Evolutionary conservation across 805 yeast species (phyloP), one percentile per base, ranked within the genome.

Genomic region (Lachancea cidri): DNA sequence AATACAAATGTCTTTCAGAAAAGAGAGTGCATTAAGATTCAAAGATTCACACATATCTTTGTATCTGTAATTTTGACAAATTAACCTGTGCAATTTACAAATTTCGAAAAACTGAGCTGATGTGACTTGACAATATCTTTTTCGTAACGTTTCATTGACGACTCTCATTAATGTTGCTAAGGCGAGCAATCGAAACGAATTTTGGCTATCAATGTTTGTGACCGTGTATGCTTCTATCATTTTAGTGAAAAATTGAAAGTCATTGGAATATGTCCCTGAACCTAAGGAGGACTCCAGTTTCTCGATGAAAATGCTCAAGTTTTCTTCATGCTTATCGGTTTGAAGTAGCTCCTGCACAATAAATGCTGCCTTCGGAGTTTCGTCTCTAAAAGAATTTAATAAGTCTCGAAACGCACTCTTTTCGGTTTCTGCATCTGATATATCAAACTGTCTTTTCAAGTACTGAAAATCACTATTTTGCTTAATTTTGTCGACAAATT

Each of bases 401-500:
- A 38, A 30, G 17, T 55, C 57, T 30, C 60, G 50, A 19, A 58
- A 57, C 4, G 46, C 33, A 43, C 61, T 52, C 29, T 50, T 53
- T 31, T 60, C 58, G 1, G 54, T 49, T 36, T 56, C 63, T 19
- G 32, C 45, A 41, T 55, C 49, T 4, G 62, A 53, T 6, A 61
- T 54, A 14, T 52, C 52, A 27, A 60, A 47, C 13, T 53, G 54
- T 9, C 52, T 42, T 36, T 55, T 56, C 31, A 62, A 35, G n/a
- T 44, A 33, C 4, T 48, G 43, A 33, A 60, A 62, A 13, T 43
- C 49, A 25, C 48, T 52, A 34, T 45, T 39, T 18, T 39, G 35
- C 39, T 54, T 58, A 11, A 59, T 33, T 1, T 36, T 38, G 34
- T 55, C 59, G 5, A 52, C 47, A 31, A 45, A 53, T 2, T 53